phyloP scores from a whole-genome alignment of 2,329 filamentous ascomycete species.

The Aspergillus terreus region DNA sequence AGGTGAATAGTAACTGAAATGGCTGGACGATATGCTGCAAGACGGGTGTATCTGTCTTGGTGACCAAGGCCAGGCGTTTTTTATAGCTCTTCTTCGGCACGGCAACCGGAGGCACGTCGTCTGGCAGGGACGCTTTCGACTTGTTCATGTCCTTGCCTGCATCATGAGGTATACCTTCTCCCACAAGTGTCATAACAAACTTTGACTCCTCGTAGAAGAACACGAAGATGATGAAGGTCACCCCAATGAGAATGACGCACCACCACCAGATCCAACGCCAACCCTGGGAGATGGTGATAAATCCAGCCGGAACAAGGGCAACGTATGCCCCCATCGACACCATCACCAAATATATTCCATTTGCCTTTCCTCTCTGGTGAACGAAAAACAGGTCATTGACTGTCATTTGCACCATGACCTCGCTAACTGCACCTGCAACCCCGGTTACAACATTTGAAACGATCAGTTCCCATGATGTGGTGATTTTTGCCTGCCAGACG shows the following conservation, averaged over 20 bases:
- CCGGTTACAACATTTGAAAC: slow-evolving; percentile 38
- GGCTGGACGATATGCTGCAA: slow-evolving; percentile 27
- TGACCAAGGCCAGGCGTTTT: slow-evolving; percentile 40
- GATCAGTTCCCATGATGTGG: slow-evolving; percentile 29
- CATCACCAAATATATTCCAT: slow-evolving; percentile 34
- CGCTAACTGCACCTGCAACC: slow-evolving; percentile 39
- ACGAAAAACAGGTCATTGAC: slow-evolving; percentile 45
- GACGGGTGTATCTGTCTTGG: slow-evolving; percentile 10
- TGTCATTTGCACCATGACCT: slow-evolving; percentile 37
- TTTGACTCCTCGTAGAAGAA: slow-evolving; percentile 45
- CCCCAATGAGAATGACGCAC: slow-evolving; percentile 38
- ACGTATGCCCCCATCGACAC: slow-evolving; percentile 36
- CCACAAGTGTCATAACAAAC: neutral
- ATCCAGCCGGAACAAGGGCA: slow-evolving; percentile 17
- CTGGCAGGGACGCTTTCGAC: no score
- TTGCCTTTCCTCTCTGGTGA: slow-evolving; percentile 41
- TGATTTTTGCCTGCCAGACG: slow-evolving; percentile 40
- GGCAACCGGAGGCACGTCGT: slow-evolving; percentile 4
- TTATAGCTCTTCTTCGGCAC: slow-evolving; percentile 28
- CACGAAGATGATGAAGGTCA: slow-evolving; percentile 37
- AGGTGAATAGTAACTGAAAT: slow-evolving; percentile 25
- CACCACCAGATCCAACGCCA: slow-evolving; percentile 53
- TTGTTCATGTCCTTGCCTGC: neutral
- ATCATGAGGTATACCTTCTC: neutral
- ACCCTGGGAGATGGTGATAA: slow-evolving; percentile 36